A percentile compares a stretch with the other conserved stretches of the same genome.
Conservation (phyloP, 331 rosid genomes). For the Arachis monticola region DNA sequence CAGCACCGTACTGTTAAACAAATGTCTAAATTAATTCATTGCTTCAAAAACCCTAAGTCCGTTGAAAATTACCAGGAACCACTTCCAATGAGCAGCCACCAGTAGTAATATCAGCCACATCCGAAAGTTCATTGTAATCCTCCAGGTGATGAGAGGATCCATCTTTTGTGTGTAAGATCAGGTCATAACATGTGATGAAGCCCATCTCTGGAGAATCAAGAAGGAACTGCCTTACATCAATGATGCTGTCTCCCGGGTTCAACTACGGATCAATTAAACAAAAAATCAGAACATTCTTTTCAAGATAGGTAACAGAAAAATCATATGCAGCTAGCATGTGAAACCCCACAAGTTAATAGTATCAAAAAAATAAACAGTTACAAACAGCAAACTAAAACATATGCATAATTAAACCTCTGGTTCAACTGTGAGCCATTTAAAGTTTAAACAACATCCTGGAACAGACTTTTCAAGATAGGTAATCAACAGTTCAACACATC, state of each 20-base stretch:
- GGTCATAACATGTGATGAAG: constrained; percentile 73
- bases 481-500: not conserved
- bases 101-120: constrained; percentile 72
- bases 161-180: constrained; percentile 66
- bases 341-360: too few relatives aligned
- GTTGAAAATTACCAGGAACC: constrained; percentile 61
- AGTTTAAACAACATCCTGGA: not conserved
- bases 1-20: constrained; percentile 24
- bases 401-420: too few relatives aligned
- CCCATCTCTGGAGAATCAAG: constrained; percentile 79
- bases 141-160: constrained; percentile 62
- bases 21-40: not conserved
- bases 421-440: too few relatives aligned
- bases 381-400: too few relatives aligned
- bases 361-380: too few relatives aligned
- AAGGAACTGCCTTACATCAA: constrained; percentile 73
- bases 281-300: not conserved
- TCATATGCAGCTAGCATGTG: too few relatives aligned
- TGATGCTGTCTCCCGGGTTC: constrained; percentile 68
- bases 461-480: not conserved
- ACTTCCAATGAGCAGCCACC: constrained; percentile 80
- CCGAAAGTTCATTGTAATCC: constrained; percentile 67
- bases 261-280: constrained; percentile 47
- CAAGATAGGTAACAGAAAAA: too few relatives aligned
- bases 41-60: not conserved